A percentile compares a stretch with the other conserved stretches of the same genome.
phyloP scores from a whole-genome alignment of 2,329 filamentous ascomycete genomes.

The Pseudogymnoascus sp. region DNA sequence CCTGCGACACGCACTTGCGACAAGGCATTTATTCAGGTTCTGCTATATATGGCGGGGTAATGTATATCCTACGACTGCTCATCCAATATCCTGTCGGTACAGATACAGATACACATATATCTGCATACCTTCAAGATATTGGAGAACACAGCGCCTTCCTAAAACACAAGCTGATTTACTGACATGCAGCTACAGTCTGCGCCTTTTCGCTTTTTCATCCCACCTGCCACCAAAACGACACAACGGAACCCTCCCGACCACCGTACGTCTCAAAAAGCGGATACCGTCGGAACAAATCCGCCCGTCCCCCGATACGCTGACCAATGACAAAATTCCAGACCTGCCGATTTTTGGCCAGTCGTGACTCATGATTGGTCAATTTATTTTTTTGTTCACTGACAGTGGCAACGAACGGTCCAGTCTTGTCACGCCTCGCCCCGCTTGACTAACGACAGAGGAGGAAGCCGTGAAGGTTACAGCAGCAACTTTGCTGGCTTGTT shows the following conservation, averaged over 20 bases:
- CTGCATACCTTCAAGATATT: neutral
- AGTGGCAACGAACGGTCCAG: neutral
- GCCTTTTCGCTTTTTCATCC: neutral
- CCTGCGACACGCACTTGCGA: neutral
- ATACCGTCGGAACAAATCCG: neutral
- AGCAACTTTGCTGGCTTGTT: neutral
- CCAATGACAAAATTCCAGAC: constrained; percentile 1
- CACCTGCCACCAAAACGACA: neutral
- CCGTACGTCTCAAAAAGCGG: constrained; percentile 4
- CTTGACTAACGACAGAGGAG: neutral
- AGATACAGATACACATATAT: neutral
- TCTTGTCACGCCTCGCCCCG: constrained; percentile 2
- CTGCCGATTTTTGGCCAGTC: neutral
- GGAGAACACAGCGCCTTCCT: neutral
- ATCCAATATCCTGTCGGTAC: neutral
- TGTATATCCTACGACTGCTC: neutral
- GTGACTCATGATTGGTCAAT: neutral
- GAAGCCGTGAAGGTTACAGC: constrained; percentile 5
- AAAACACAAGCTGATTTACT: neutral
- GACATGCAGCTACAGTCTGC: neutral
- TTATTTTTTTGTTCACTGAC: neutral
- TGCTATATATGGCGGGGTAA: neutral
- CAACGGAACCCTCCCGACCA: neutral
- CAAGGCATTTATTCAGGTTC: neutral
- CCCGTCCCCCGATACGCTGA: neutral